phyloP scores from a whole-genome alignment of 2,329 filamentous ascomycete genomes.

The Arthroderma sp. region DNA sequence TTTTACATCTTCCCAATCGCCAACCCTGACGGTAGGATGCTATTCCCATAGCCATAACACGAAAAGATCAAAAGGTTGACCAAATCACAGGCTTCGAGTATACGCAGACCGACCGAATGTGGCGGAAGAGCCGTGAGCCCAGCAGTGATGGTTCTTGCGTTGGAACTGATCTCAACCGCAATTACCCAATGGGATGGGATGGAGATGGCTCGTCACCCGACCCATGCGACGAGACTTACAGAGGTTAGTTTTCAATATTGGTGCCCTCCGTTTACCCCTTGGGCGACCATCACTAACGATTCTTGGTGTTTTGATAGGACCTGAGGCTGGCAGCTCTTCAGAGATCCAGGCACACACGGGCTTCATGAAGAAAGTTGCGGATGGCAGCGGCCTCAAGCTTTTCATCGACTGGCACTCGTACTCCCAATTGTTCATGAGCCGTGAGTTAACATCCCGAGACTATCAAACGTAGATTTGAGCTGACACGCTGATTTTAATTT shows the following conservation, averaged over 20 bases:
- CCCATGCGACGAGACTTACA: conserved; percentile 40
- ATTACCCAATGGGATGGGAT: conserved; percentile 42
- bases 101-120: conserved; percentile 45
- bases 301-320: conserved; percentile 17
- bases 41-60: neutral
- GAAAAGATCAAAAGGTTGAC: neutral
- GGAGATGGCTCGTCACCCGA: conserved; percentile 37
- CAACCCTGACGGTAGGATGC: conserved; percentile 42
- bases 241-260: conserved; percentile 11
- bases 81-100: conserved; percentile 41
- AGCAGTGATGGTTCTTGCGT: conserved; percentile 29
- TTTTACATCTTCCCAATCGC: conserved; percentile 52
- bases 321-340: conserved; percentile 33
- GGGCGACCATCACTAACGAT: neutral
- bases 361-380: conserved; percentile 33
- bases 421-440: conserved; percentile 43
- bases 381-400: conserved; percentile 40
- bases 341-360: conserved; percentile 40
- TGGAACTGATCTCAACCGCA: conserved; percentile 46
- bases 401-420: conserved; percentile 56
- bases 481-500: neutral
- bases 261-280: neutral
- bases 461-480: neutral
- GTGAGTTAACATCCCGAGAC: conserved; percentile 9
- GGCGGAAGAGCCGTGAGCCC: conserved; percentile 47